Evolutionary conservation across 306 rosid genomes (phyloP).

Genomic region (Dalbergia oliveri): DNA sequence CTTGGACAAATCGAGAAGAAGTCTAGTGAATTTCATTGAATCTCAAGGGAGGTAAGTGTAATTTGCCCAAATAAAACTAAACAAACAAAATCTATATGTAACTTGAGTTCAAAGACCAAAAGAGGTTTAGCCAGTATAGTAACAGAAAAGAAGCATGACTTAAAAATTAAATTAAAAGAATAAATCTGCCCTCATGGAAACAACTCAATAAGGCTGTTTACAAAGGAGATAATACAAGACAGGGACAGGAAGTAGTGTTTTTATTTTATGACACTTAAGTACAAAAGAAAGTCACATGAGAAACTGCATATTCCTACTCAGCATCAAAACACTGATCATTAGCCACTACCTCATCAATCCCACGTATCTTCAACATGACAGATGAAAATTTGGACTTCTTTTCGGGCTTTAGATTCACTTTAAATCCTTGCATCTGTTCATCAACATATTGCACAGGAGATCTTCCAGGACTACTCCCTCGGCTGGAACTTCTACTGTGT

Average conservation of each 20-base stretch:
- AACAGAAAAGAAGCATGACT: conserved; percentile 30
- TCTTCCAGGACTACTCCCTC: conserved; percentile 85
- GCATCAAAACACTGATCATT: not conserved
- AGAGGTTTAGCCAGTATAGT: not conserved
- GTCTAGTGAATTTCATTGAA: no score
- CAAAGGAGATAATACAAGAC: not conserved
- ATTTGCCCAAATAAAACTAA: not conserved
- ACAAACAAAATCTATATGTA: not conserved
- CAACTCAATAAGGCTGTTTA: not conserved
- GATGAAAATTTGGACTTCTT: conserved; percentile 85
- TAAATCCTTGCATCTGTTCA: conserved; percentile 81
- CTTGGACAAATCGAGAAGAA: no score
- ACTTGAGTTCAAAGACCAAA: not conserved
- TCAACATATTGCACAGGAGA: conserved; percentile 66
- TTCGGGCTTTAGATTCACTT: conserved; percentile 78
- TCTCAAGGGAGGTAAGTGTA: no score
- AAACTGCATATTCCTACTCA: conserved; percentile 19
- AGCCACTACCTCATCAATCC: conserved; percentile 80
- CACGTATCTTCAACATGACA: conserved; percentile 84
- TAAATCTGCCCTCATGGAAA: not conserved
- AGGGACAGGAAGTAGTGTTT: not conserved
- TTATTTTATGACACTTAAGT: not conserved
- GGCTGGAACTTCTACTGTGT: conserved; percentile 82
- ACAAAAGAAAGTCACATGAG: not conserved
- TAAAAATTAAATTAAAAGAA: conserved; percentile 3